Evolutionary conservation across 2,329 filamentous ascomycete genomes (phyloP).

Genomic region (Apiospora pterosperma): DNA sequence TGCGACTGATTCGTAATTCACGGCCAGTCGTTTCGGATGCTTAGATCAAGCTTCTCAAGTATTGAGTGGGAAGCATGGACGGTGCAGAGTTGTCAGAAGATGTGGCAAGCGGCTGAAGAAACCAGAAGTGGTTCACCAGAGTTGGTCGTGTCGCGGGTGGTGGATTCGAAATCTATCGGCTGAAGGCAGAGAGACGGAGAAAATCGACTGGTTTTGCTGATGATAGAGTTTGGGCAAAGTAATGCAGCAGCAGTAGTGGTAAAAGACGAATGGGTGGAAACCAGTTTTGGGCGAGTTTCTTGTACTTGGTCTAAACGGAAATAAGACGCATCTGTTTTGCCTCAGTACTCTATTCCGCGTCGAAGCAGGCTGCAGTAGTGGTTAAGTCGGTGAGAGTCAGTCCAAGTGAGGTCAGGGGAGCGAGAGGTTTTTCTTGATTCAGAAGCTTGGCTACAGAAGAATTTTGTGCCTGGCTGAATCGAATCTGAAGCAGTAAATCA

Average conservation of each 20-base stretch:
- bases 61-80: background rate
- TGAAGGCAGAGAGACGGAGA: background rate
- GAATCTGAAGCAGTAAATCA: background rate
- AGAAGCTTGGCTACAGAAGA: background rate
- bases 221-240: background rate
- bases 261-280: background rate
- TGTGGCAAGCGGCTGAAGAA: background rate
- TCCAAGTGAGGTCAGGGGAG: background rate
- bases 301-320: background rate
- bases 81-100: background rate
- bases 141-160: background rate
- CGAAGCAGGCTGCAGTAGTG: background rate
- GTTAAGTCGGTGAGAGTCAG: background rate
- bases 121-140: background rate
- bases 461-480: background rate
- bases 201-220: background rate
- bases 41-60: background rate
- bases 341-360: background rate
- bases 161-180: background rate
- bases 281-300: background rate
- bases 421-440: slow-evolving; percentile 1
- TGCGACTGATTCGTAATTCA: slow-evolving; percentile 1
- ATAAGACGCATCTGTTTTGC: background rate
- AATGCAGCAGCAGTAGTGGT: background rate
- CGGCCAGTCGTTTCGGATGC: background rate